These are phyloP conservation scores for Trichoderma koningii DNA, from an alignment of 2,329 filamentous ascomycete genomes.

Conservation along the genomic window DNA sequence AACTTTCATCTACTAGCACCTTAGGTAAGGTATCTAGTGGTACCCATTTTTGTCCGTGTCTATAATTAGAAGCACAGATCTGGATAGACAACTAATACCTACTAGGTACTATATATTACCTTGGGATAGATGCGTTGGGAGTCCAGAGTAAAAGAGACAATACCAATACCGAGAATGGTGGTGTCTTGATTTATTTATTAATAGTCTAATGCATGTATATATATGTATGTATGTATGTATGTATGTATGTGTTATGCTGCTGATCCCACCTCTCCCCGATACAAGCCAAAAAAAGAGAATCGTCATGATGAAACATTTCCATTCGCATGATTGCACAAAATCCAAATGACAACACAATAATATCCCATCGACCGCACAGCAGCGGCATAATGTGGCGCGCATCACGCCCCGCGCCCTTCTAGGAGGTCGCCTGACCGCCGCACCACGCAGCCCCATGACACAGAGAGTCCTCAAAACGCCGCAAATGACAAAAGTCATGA, in stretches of 20 bases:
- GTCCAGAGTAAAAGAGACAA: too few relatives aligned
- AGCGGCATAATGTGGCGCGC: background rate
- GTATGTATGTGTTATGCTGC: too few relatives aligned
- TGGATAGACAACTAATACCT: too few relatives aligned
- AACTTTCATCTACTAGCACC: background rate
- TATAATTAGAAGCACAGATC: too few relatives aligned
- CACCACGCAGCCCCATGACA: background rate
- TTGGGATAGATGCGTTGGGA: too few relatives aligned
- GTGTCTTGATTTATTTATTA: background rate
- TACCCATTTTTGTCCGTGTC: too few relatives aligned
- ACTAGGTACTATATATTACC: too few relatives aligned
- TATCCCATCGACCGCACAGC: background rate
- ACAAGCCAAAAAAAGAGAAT: background rate
- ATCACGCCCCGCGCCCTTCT: slow-evolving; percentile 3
- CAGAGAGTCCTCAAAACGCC: background rate
- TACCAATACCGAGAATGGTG: too few relatives aligned
- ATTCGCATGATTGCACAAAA: background rate
- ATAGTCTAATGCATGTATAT: background rate
- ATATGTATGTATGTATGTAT: too few relatives aligned
- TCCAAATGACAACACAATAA: background rate
- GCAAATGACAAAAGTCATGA: slow-evolving; percentile 12
- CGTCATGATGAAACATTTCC: background rate
- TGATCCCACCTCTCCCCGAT: too few relatives aligned
- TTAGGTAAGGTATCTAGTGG: too few relatives aligned
- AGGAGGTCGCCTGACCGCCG: slow-evolving; percentile 12